Percentiles rank a stretch among this genome's conserved stretches.
phyloP scores from a whole-genome alignment of 306 rosid species.

The Argentina anserina region DNA sequence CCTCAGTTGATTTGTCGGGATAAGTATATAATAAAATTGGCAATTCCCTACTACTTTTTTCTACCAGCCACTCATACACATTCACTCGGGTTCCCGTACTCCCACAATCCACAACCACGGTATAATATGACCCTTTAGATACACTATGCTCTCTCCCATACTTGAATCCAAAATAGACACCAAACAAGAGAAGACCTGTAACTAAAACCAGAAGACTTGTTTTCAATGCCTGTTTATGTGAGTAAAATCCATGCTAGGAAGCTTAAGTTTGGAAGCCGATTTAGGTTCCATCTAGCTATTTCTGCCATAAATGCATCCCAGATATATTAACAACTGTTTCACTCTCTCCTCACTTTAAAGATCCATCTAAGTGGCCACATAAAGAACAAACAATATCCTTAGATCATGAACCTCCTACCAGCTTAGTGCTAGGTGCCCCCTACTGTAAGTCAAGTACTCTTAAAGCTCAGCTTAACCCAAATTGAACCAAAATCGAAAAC shows the following conservation, averaged over 20 bases:
- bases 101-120: slow-evolving; percentile 83
- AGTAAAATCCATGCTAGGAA: slow-evolving; percentile 24
- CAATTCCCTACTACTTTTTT: slow-evolving; percentile 29
- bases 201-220: slow-evolving; percentile 23
- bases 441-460: not conserved
- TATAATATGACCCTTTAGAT: slow-evolving; percentile 42
- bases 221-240: slow-evolving; percentile 32
- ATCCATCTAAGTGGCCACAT: not conserved
- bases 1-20: slow-evolving; percentile 49
- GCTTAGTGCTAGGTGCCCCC: not conserved
- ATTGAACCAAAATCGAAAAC: not conserved
- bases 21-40: slow-evolving; percentile 56
- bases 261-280: slow-evolving; percentile 64
- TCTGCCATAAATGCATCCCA: slow-evolving; percentile 11
- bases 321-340: slow-evolving; percentile 6
- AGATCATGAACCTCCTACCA: not conserved
- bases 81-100: slow-evolving; percentile 73
- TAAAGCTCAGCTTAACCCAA: not conserved
- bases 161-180: slow-evolving; percentile 41
- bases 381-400: not conserved
- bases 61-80: slow-evolving; percentile 55
- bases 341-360: slow-evolving; percentile 2
- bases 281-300: slow-evolving; percentile 53
- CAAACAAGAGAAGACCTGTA: slow-evolving; percentile 37
- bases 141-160: slow-evolving; percentile 16